Evolutionary conservation across 2,329 filamentous ascomycete genomes (phyloP), one percentile per base, ranked within the genome.

Genomic region (Huntiella savannae): DNA sequence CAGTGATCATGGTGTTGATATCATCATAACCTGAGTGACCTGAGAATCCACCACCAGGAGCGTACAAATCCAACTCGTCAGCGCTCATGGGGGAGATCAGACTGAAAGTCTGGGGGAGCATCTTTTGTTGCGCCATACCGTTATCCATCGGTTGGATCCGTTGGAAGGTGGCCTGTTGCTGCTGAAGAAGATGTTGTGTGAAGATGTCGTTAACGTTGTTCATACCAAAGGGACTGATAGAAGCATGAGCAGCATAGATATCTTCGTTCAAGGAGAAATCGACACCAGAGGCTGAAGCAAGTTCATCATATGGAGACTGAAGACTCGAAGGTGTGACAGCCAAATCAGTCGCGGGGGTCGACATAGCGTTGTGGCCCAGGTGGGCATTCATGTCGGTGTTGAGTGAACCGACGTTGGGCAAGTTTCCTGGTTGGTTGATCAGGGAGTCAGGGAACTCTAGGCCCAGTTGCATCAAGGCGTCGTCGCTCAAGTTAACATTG

Each of bases 21-120:
- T 63, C 63, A 28, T 78, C 76, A 36, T 73, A 71, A 53, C 76
- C 81, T 35, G 69, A 71, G 54, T 84, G 79, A 50, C 85, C 79
- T 19, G 75, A 66, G 17, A 74, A 70, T 13, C 65, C 63, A 50
- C 75, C 59, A 0, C 77, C 77, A 41, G 80, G 76, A 7, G 79
- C 80, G 60, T 70, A 80, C 32, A 84, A 68, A 63, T 82, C 81
- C 1, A 75, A 64, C 35, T 50, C 43, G 4, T 32, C 43, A 33
- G 19, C 19, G 50, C 79, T 77, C 33, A 71, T 67, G 6, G 79
- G 79, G 3, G 80, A 85, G 51, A 84, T 62, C 32, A 62, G 52
- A 52, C 39, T 40, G 15, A 51, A 43, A 15, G 43, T 46, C 5
- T 43, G 34, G n/a, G 28, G 42, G 19, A 41, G 41, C 37, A 44